These are phyloP conservation scores for Solioccasus polychromus DNA, from an alignment of 768 basidiomycete species.

Conservation along the genomic window DNA sequence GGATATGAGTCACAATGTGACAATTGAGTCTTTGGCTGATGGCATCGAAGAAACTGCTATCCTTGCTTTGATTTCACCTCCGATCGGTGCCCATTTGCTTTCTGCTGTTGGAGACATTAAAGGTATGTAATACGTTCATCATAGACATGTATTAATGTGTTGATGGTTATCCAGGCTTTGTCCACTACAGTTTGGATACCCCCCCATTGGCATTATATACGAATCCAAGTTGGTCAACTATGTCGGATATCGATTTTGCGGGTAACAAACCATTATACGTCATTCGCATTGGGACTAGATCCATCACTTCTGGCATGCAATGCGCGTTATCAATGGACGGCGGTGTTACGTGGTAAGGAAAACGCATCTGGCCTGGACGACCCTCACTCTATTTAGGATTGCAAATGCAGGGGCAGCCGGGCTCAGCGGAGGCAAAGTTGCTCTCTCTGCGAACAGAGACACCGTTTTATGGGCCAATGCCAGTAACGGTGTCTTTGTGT, in stretches of 20 bases:
- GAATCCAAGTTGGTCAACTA: conserved; percentile 7
- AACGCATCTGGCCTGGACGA: too few species aligned
- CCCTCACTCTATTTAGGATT: conserved; percentile 2
- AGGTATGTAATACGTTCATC: too few species aligned
- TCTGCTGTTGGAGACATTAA: conserved; percentile 53
- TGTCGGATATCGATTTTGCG: conserved; percentile 10
- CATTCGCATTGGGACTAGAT: conserved; percentile 5
- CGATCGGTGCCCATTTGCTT: conserved; percentile 53
- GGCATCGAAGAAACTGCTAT: conserved; percentile 66
- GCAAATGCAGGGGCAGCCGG: conserved; percentile 8
- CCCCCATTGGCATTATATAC: conserved; percentile 2
- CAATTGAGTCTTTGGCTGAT: conserved; percentile 56
- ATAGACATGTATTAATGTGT: not conserved
- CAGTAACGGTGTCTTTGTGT: conserved; percentile 8
- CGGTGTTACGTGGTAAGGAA: conserved; percentile 7
- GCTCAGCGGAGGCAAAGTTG: conserved; percentile 5
- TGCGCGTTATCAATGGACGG: conserved; percentile 12
- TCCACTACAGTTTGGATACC: conserved; percentile 5
- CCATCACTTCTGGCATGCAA: not conserved
- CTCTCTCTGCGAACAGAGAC: conserved; percentile 9
- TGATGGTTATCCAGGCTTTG: conserved; percentile 3
- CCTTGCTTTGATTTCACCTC: conserved; percentile 57
- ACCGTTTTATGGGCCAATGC: conserved; percentile 7
- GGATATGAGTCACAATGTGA: conserved; percentile 57
- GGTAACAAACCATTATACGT: conserved; percentile 8